These are phyloP conservation scores for Amborella trichopoda DNA, from an alignment of 164 flowering plant genomes.

Conservation along the genomic window DNA sequence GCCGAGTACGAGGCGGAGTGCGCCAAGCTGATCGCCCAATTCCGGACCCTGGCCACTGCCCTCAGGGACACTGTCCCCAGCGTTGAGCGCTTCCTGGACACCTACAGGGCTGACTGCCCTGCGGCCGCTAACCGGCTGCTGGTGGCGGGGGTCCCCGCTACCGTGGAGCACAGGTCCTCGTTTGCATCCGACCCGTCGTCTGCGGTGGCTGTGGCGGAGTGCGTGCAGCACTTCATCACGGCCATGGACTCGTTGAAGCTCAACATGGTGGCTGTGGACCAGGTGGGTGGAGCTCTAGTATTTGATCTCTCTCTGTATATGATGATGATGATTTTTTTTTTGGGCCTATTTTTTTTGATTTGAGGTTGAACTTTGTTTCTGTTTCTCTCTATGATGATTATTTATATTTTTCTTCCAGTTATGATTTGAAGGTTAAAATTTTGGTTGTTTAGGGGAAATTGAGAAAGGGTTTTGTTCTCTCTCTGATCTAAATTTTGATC, in stretches of 20 bases:
- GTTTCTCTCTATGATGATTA: too few relatives aligned
- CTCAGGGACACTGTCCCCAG: slow-evolving; percentile 68
- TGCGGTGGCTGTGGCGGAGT: slow-evolving; percentile 80
- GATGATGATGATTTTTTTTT: too few relatives aligned
- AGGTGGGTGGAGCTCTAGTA: too few relatives aligned
- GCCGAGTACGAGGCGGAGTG: slow-evolving; percentile 73
- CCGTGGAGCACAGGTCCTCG: slow-evolving; percentile 78
- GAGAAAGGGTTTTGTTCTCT: too few relatives aligned
- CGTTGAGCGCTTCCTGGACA: slow-evolving; percentile 72
- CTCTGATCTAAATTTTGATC: too few relatives aligned
- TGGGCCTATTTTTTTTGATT: too few relatives aligned
- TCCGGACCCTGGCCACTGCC: slow-evolving; percentile 63
- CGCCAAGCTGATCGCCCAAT: slow-evolving; percentile 77
- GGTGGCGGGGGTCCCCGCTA: slow-evolving; percentile 77
- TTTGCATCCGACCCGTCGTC: slow-evolving; percentile 38
- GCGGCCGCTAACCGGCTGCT: slow-evolving; percentile 76
- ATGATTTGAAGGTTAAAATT: too few relatives aligned
- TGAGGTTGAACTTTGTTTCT: too few relatives aligned
- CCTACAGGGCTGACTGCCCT: slow-evolving; percentile 86
- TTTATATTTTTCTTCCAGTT: too few relatives aligned
- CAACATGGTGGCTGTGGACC: slow-evolving; percentile 88
- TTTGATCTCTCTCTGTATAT: too few relatives aligned
- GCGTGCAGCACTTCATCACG: slow-evolving; percentile 84
- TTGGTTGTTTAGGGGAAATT: too few relatives aligned
- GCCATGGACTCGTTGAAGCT: slow-evolving; percentile 88